Base-by-base conservation (phyloP, 1,284 basidiomycete genomes). In the Ustilago shanxiensis region DNA sequence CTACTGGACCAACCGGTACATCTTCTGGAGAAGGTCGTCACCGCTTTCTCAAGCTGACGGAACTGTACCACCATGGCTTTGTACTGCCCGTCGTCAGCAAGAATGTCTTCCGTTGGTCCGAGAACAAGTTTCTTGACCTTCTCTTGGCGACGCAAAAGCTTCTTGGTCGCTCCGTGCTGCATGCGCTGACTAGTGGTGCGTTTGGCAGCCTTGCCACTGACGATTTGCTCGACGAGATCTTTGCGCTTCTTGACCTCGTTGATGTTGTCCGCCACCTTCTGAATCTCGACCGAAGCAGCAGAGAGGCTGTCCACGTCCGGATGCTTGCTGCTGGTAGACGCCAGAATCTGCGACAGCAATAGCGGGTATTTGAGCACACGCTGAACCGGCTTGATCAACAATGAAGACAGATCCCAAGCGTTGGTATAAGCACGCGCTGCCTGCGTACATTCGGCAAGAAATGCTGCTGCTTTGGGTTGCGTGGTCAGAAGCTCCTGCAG, bases 341-440 rank as follows among this genome's bases (percentile, higher is more conserved):
- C 77, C 20, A 86, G 89, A 65, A 98, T 91, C 56, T 94, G 91
- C 20, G 88, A 87, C 41, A 98, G 90, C 20, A 98, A 90, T 13
- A 97, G 89, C 0, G 95, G 92, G 84, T 98, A 98, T 86, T 96
- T 97, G 79, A 85, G 83, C 41, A 86, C 85, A 6, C 87, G 84
- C 73, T 87, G 87, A 1, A 87, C 87, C 2, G 87, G 87, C 70
- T 88, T 88, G 86, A 95, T 97, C 68, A 97, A 91, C 69, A 97
- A 90, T 1, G 94, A 96, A 8, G 93, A 90, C 50, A 98, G 90
- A 86, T 98, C 95, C 95, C 95, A 98, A 1, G 95, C 93, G 81
- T 95, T 93, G 0, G 94, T 87, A 18, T 84, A 74, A 20, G 68
- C 56, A 9, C 83, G 77, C n/a, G 84, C 83, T 14, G 71, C 69